Evolutionary conservation across 2,329 filamentous ascomycete species (phyloP).

Genomic region (Sclerotinia glacialis): DNA sequence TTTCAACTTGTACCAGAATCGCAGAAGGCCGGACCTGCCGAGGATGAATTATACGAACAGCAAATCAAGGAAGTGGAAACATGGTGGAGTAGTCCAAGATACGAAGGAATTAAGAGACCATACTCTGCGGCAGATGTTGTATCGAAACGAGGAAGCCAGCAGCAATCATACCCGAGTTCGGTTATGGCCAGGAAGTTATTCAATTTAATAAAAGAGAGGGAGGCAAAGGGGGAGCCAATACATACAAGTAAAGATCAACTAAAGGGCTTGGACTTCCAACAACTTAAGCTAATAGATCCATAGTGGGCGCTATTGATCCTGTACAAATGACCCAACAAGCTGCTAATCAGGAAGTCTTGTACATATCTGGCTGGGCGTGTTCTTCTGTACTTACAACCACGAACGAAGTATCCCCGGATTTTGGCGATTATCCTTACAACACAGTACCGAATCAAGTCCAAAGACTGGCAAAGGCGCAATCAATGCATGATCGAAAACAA

Average conservation of each 20-base stretch:
- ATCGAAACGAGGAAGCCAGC: slow-evolving; percentile 83
- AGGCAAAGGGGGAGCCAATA: slow-evolving; percentile 77
- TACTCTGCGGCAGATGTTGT: slow-evolving; percentile 91
- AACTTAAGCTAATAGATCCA: slow-evolving; percentile 24
- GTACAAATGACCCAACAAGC: slow-evolving; percentile 99
- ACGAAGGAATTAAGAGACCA: slow-evolving; percentile 83
- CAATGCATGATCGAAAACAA: slow-evolving; percentile 93
- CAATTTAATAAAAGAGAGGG: slow-evolving; percentile 76
- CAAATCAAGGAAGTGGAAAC: slow-evolving; percentile 81
- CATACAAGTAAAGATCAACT: slow-evolving; percentile 70
- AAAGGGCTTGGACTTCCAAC: neutral
- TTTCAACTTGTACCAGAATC: slow-evolving; percentile 81
- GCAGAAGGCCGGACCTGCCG: slow-evolving; percentile 73
- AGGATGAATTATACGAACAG: slow-evolving; percentile 80
- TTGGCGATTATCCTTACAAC: slow-evolving; percentile 98
- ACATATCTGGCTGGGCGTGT: slow-evolving; percentile 96
- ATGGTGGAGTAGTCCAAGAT: slow-evolving; percentile 88
- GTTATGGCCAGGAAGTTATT: slow-evolving; percentile 95
- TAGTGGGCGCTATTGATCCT: slow-evolving; percentile 97
- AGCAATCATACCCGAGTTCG: slow-evolving; percentile 87
- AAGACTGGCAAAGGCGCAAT: slow-evolving; percentile 91
- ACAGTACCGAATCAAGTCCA: slow-evolving; percentile 98
- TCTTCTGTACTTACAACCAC: slow-evolving; percentile 89
- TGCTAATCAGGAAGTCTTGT: slow-evolving; percentile 90
- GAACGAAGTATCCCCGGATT: slow-evolving; percentile 96